These are phyloP conservation scores for Cutaneotrichosporon cutaneum DNA, from an alignment of 1,284 basidiomycete genomes.

Conservation along the genomic window DNA sequence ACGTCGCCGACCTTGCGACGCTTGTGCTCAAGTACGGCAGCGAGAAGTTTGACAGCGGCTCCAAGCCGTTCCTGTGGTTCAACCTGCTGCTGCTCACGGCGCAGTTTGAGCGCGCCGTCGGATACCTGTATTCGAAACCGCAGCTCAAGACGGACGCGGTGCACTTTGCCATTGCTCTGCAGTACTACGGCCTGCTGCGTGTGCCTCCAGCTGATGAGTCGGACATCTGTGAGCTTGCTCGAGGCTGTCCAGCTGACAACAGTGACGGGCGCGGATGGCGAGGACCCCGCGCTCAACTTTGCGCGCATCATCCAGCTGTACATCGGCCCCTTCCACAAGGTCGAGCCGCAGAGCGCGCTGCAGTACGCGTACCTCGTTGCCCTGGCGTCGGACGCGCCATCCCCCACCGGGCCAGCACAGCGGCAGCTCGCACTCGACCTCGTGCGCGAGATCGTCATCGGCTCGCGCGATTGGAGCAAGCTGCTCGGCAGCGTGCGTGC, in stretches of 20 bases:
- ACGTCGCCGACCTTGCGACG: conserved; percentile 74
- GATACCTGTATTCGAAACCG: conserved; percentile 81
- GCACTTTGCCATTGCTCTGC: conserved; percentile 85
- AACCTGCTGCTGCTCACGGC: conserved; percentile 87
- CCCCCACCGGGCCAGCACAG: conserved; percentile 72
- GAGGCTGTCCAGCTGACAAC: conserved; percentile 2
- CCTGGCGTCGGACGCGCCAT: conserved; percentile 68
- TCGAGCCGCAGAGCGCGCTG: conserved; percentile 88
- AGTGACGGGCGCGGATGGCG: conserved; percentile 61
- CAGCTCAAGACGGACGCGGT: conserved; percentile 91
- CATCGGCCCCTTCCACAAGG: conserved; percentile 82
- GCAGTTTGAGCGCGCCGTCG: conserved; percentile 90
- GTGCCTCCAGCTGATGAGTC: conserved; percentile 80
- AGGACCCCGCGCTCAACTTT: conserved; percentile 63
- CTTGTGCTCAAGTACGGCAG: conserved; percentile 85
- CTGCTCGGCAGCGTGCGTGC: conserved; percentile 85
- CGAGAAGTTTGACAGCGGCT: conserved; percentile 81
- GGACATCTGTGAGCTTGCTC: conserved; percentile 66
- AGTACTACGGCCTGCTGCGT: conserved; percentile 89
- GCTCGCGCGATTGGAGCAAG: conserved; percentile 77
- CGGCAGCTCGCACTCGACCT: conserved; percentile 82
- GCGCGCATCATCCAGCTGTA: conserved; percentile 89
- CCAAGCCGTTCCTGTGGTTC: conserved; percentile 71
- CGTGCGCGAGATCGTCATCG: conserved; percentile 80
- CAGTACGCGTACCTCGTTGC: conserved; percentile 93